Evolutionary conservation across 2,329 filamentous ascomycete species (phyloP), one percentile per base, ranked within the genome.

Genomic region (Ceratocystis huliohia): DNA sequence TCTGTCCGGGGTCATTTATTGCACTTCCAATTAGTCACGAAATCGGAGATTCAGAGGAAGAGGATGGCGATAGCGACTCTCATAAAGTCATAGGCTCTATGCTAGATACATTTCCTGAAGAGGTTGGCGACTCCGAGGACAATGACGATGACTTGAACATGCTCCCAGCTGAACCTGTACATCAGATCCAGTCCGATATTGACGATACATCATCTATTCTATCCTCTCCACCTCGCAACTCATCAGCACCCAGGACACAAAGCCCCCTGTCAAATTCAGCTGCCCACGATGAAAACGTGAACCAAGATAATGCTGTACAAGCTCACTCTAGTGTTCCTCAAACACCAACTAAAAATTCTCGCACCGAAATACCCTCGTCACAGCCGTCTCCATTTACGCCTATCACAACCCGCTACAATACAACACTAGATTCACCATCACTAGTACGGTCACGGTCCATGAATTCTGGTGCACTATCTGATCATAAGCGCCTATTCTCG

Each of bases 341-440:
- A 67, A 81, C 79, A 5, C 79, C 78, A 0, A 69, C 69, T 1
- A 74, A 74, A 20, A 71, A 69, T 13, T 71, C 71, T 20, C 74
- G 73, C 45, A 70, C 74, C 1, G 78, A 80, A 68, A 76, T 81
- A 5, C 78, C 78, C 1, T 79, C 78, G 0, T 81, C 80, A 0
- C 75, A 77, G 68, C 63, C 70, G 68, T 67, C 65, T 5, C 68
- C 69, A 10, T 75, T 75, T 2, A 78, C 78, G 5, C 77, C 78
- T 75, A 75, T 56, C 6, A 28, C 20, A 77, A 77, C 1, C 73
- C 77, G 0, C 74, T 77, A 72, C 6, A 78, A 79, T 53, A 68
- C 73, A 64, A 25, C 56, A 63, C 68, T 73, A 68, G 67, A 65
- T 5, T 80, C 78, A 1, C 79, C 67, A 5, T 80, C 78, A 1